These are phyloP conservation scores for Ceratobasidium sp. DNA, from an alignment of 1,284 basidiomycete genomes.

Conservation along the genomic window DNA sequence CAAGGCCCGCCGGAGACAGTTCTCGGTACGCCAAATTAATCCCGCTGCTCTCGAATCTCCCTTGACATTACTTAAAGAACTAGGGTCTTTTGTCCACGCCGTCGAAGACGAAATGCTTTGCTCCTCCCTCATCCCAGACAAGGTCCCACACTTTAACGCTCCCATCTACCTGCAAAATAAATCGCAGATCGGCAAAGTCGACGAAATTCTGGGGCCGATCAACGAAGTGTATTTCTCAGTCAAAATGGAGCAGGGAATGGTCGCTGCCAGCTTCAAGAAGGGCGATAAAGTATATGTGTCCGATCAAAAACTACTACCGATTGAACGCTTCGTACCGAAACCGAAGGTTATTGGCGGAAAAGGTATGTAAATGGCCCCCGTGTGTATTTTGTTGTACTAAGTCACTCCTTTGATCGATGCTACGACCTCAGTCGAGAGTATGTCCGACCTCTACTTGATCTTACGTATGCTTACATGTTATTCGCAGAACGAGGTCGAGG, in stretches of 20 bases:
- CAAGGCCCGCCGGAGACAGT: slow-evolving; percentile 87
- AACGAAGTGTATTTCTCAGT: slow-evolving; percentile 99
- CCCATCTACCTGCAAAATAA: slow-evolving; percentile 99
- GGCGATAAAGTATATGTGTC: slow-evolving; percentile 99
- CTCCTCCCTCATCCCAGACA: slow-evolving; percentile 82
- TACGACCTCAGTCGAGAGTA: slow-evolving; percentile 59
- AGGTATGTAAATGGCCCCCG: slow-evolving; percentile 60
- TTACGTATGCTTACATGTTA: slow-evolving; percentile 8
- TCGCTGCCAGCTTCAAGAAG: slow-evolving; percentile 94
- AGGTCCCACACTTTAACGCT: slow-evolving; percentile 99
- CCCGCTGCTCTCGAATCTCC: neutral
- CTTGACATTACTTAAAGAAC: slow-evolving; percentile 63
- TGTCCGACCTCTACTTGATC: slow-evolving; percentile 56
- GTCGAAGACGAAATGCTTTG: slow-evolving; percentile 99
- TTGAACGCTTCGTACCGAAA: slow-evolving; percentile 97
- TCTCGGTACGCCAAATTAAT: slow-evolving; percentile 65
- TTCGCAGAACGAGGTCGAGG: slow-evolving; percentile 67
- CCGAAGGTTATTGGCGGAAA: slow-evolving; percentile 80
- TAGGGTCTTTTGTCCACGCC: slow-evolving; percentile 91
- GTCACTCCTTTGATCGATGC: neutral
- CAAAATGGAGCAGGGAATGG: slow-evolving; percentile 97
- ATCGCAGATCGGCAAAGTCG: slow-evolving; percentile 93
- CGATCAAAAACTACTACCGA: slow-evolving; percentile 94
- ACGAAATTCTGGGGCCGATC: slow-evolving; percentile 97
- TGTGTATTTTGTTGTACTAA: neutral